Percentiles rank a stretch among this genome's conserved stretches.
Conservation (phyloP, 805 yeast genomes). For the Kuraishia ogatae region DNA sequence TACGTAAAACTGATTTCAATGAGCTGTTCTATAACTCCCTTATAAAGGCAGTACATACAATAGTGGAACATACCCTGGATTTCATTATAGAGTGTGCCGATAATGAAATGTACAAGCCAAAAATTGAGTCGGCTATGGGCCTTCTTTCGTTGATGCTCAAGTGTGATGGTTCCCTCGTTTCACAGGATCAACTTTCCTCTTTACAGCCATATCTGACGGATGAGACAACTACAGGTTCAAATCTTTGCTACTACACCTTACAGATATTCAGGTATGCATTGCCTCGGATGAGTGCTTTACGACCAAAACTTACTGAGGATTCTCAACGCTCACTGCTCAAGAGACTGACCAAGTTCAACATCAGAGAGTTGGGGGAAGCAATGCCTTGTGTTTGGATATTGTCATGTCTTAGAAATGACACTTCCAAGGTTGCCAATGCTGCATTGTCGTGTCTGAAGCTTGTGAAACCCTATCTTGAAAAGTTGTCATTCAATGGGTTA, state of each 20-base stretch:
- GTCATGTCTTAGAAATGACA: slow-evolving; percentile 35
- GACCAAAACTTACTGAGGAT: slow-evolving; percentile 39
- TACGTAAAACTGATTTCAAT: slow-evolving; percentile 20
- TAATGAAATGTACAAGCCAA: slow-evolving; percentile 14
- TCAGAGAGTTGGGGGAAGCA: slow-evolving; percentile 61
- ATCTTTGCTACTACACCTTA: slow-evolving; percentile 39
- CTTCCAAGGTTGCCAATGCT: slow-evolving; percentile 47
- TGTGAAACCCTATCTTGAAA: slow-evolving; percentile 36
- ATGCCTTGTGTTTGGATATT: slow-evolving; percentile 61
- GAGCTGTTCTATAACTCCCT: slow-evolving; percentile 9
- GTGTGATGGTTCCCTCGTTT: slow-evolving; percentile 41
- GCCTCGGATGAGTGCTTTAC: slow-evolving; percentile 32
- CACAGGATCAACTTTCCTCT: slow-evolving; percentile 57
- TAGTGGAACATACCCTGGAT: slow-evolving; percentile 29
- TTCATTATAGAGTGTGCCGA: slow-evolving; percentile 25
- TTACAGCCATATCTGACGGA: slow-evolving; percentile 58
- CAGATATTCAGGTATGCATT: slow-evolving; percentile 45
- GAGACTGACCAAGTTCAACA: slow-evolving; percentile 50
- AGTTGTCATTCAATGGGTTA: slow-evolving; percentile 11
- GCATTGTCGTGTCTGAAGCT: slow-evolving; percentile 51
- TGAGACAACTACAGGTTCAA: slow-evolving; percentile 29
- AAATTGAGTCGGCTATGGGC: slow-evolving; percentile 30
- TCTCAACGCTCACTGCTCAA: slow-evolving; percentile 45
- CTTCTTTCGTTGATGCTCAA: slow-evolving; percentile 49
- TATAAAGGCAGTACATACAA: slow-evolving; percentile 13